phyloP scores from a whole-genome alignment of 2,329 filamentous ascomycete genomes.

The Basipetospora chlamydospora region DNA sequence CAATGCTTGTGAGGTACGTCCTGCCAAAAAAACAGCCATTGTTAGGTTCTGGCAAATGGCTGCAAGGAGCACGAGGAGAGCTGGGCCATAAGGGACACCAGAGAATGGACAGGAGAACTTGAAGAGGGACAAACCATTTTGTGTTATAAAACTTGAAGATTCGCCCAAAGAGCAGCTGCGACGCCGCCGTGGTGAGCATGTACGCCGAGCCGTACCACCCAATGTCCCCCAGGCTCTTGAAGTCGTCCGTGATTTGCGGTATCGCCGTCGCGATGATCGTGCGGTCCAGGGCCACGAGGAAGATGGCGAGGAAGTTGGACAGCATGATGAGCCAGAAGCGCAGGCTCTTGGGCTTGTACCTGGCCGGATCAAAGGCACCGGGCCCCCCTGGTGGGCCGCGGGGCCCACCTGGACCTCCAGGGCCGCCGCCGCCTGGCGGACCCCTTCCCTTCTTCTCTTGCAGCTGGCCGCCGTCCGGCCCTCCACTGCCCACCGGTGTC shows the following conservation, averaged over 20 bases:
- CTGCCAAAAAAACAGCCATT: conserved; percentile 5
- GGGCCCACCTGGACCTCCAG: neutral
- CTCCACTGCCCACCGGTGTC: neutral
- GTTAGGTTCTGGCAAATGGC: conserved; percentile 6
- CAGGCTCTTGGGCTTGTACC: conserved; percentile 36
- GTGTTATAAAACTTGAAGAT: conserved; percentile 36
- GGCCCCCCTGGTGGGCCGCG: too few relatives aligned
- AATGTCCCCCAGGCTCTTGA: conserved; percentile 39
- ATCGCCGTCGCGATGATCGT: conserved; percentile 40
- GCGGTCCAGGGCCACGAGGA: conserved; percentile 41
- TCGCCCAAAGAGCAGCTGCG: conserved; percentile 32
- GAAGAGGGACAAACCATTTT: conserved; percentile 24
- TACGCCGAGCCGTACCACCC: conserved; percentile 47
- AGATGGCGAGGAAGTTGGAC: conserved; percentile 39
- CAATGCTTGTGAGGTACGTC: conserved; percentile 30
- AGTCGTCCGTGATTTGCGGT: conserved; percentile 34
- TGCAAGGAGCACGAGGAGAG: too few relatives aligned
- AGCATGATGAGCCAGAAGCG: conserved; percentile 41
- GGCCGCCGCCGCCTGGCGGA: neutral
- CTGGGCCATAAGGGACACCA: too few relatives aligned
- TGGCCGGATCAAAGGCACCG: conserved; percentile 18
- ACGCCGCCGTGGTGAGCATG: conserved; percentile 44
- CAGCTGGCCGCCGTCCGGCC: too few relatives aligned
- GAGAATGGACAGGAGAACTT: neutral
- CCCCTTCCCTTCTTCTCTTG: too few relatives aligned